These are phyloP conservation scores for Ajuga chamaepitys DNA, from an alignment of 257 asterid species.

Conservation along the genomic window DNA sequence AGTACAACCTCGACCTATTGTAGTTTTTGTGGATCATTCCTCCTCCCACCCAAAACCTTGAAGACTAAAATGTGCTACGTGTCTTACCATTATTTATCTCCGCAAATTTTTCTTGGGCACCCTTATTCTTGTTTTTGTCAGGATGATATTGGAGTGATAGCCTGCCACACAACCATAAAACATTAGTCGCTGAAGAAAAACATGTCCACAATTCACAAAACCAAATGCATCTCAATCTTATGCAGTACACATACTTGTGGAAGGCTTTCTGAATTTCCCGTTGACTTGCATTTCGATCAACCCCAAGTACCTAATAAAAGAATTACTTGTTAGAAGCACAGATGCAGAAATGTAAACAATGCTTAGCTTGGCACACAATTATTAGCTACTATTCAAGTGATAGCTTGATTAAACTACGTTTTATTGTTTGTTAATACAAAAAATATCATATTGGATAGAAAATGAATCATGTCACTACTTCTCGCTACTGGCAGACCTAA, in stretches of 20 bases:
- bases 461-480: neutral
- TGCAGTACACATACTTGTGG: constrained; percentile 62
- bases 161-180: constrained; percentile 32
- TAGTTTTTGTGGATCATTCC: neutral
- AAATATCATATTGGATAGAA: neutral
- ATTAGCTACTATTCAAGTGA: neutral
- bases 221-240: neutral
- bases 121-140: constrained; percentile 87
- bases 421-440: neutral
- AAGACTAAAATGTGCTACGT: neutral
- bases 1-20: neutral
- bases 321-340: constrained; percentile 2
- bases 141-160: constrained; percentile 94
- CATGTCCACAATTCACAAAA: neutral
- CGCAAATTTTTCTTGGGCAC: constrained; percentile 86
- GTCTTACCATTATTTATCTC: constrained; percentile 85
- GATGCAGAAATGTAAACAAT: neutral
- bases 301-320: constrained; percentile 75
- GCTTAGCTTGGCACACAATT: neutral
- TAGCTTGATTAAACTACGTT: neutral
- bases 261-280: constrained; percentile 95
- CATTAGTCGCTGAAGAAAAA: neutral
- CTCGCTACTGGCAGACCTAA: neutral
- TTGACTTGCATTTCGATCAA: constrained; percentile 67
- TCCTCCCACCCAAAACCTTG: neutral